These are phyloP conservation scores for Globisporangium paroecandrum DNA, from an alignment of 352 stramenopile genomes.

Conservation along the genomic window DNA sequence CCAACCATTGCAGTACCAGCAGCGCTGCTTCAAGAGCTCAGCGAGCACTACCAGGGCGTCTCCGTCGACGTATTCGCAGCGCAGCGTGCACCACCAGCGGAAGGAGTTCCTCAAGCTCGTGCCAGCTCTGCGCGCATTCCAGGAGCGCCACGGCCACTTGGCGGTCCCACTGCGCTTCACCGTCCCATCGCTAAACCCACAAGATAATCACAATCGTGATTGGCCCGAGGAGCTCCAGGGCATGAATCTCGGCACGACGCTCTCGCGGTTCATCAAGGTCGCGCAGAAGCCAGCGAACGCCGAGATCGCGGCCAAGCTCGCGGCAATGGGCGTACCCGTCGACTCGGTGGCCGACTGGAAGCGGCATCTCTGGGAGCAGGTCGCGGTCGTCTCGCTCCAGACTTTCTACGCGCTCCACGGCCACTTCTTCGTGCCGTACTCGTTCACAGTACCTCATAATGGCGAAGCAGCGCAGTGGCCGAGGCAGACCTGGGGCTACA, in stretches of 20 bases:
- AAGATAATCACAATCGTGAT: neutral
- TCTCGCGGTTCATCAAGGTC: conserved; percentile 37
- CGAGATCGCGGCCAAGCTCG: conserved; percentile 19
- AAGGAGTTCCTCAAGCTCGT: conserved; percentile 27
- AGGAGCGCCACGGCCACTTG: conserved; percentile 26
- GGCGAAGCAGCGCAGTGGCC: conserved; percentile 22
- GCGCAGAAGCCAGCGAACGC: conserved; percentile 26
- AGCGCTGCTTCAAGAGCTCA: conserved; percentile 2
- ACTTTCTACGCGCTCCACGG: conserved; percentile 25
- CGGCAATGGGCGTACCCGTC: conserved; percentile 22
- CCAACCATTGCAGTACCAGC: neutral
- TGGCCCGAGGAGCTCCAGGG: conserved; percentile 30
- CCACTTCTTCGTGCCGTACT: conserved; percentile 32
- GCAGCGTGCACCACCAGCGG: conserved; percentile 20
- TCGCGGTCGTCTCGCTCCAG: conserved; percentile 25
- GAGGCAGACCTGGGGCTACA: conserved; percentile 36
- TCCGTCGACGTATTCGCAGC: neutral
- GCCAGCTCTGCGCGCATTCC: conserved; percentile 34
- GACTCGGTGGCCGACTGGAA: conserved; percentile 24
- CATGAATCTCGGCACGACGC: conserved; percentile 41
- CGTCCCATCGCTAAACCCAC: conserved; percentile 7
- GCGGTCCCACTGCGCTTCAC: conserved; percentile 36
- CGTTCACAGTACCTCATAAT: conserved; percentile 27
- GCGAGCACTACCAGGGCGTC: neutral
- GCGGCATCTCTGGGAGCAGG: conserved; percentile 30